Conservation (phyloP, 176 grass and related monocot species). For the Tillandsia fasciculata region DNA sequence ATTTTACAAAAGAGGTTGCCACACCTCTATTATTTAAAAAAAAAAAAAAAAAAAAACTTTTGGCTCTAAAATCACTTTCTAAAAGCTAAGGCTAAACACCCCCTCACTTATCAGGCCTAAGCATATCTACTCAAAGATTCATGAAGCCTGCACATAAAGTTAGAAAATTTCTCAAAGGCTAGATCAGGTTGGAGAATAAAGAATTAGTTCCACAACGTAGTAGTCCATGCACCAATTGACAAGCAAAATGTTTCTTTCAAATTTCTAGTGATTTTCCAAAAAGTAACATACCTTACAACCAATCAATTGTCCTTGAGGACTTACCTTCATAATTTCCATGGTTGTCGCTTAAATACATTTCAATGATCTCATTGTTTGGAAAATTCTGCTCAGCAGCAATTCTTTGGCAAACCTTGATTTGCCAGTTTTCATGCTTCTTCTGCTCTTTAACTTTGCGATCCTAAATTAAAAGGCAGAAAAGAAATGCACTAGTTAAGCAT, state of each 20-base stretch:
- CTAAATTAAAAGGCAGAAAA: slow-evolving; percentile 32
- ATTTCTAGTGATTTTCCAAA: not conserved
- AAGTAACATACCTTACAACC: not conserved
- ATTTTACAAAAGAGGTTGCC: too few relatives aligned
- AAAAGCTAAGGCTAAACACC: too few relatives aligned
- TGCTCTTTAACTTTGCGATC: slow-evolving; percentile 47
- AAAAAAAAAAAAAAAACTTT: too few relatives aligned
- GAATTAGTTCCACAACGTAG: not conserved
- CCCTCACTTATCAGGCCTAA: too few relatives aligned
- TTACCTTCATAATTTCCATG: slow-evolving; percentile 50
- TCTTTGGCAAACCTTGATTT: slow-evolving; percentile 69
- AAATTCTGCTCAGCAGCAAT: slow-evolving; percentile 69
- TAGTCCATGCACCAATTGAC: not conserved
- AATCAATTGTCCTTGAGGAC: not conserved
- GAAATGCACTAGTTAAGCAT: not conserved
- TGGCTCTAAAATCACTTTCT: too few relatives aligned
- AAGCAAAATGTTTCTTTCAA: not conserved
- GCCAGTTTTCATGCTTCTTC: slow-evolving; percentile 66
- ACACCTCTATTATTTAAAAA: too few relatives aligned
- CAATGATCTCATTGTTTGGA: slow-evolving; percentile 83
- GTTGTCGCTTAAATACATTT: slow-evolving; percentile 60
- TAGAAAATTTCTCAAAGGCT: too few relatives aligned
- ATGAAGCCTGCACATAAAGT: too few relatives aligned
- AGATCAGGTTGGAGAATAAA: too few relatives aligned
- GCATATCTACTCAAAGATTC: too few relatives aligned